Evolutionary conservation across 805 yeast genomes (phyloP), one percentile per base, ranked within the genome.

Genomic region (Starmerella khaoyaiensis): DNA sequence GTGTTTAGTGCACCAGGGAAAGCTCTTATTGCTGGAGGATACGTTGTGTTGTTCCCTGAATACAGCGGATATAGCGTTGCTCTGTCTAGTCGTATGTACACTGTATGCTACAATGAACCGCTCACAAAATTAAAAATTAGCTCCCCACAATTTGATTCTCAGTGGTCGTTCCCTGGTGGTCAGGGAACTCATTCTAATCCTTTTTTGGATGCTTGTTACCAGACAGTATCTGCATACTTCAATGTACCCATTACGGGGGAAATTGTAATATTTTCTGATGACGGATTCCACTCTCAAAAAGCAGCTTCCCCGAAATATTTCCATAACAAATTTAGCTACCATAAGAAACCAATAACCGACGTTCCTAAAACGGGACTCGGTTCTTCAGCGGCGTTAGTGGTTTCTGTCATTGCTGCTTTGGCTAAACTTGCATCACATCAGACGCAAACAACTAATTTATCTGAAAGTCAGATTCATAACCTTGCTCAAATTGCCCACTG

Each of bases 321-420:
- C 30, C n/a, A 17, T 14, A 38, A 18, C 29, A 43, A 53, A 14
- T 86, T 86, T 52, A 59, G 69, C 29, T 76, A 63, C 55, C 95
- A 87, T 55, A 38, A 56, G 0, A 42, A 54, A 18, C 64, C 72
- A 12, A 82, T 90, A 38, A 64, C 70, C 0, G 62, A 78, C 24
- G 94, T 84, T 5, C 74, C 94, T 2, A 90, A 90, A 55, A 90
- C 98, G 0, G 98, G 98, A 0, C 64, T 90, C 33, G 98, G 98
- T 1, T 83, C 95, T 10, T 83, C 95, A 22, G 98, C 98, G 0
- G 94, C 95, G 0, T 65, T 90, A 40, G 93, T 82, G 2, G 71
- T 93, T 1, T 86, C 79, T 1, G 64, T 86, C 2, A 72, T 81
- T 0, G 69, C 93, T 0, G 79, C 86, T 0, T 52, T 90, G 31